Conservation (phyloP, 306 rosid genomes). For the Cucurbita pepo region DNA sequence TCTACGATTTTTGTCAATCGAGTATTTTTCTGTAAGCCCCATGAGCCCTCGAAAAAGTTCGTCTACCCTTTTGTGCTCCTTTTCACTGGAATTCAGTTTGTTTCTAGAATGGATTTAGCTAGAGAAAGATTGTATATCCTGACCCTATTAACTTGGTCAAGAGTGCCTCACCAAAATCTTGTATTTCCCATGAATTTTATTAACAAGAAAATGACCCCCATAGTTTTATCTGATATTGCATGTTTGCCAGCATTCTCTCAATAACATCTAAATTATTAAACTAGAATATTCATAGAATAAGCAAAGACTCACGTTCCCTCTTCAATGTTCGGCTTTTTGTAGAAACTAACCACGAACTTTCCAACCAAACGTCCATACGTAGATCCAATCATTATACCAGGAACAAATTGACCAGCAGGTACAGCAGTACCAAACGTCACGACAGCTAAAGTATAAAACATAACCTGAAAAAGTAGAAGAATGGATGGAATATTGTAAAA, state of each 20-base stretch:
- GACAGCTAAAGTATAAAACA: conserved; percentile 87
- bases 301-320: conserved; percentile 81
- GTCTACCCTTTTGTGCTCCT: not conserved
- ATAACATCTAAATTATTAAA: not conserved
- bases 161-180: not conserved
- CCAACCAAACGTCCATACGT: conserved; percentile 97
- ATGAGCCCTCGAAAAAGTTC: not conserved
- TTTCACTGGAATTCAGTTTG: not conserved
- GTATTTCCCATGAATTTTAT: not conserved
- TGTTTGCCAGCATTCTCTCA: not conserved
- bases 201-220: not conserved
- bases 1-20: not conserved
- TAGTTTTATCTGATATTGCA: not conserved
- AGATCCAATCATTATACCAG: conserved; percentile 94
- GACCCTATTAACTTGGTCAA: not conserved
- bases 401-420: conserved; percentile 97
- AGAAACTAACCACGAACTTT: conserved; percentile 74
- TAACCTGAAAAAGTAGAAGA: conserved; percentile 49
- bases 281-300: not conserved
- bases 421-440: conserved; percentile 92
- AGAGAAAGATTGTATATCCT: not conserved
- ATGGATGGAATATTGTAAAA: not conserved
- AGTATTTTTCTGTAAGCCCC: not conserved
- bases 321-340: conserved; percentile 82
- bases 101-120: not conserved